Conservation (phyloP, 1,139 yeast genomes). For the Trichomonascaceae sp. region DNA sequence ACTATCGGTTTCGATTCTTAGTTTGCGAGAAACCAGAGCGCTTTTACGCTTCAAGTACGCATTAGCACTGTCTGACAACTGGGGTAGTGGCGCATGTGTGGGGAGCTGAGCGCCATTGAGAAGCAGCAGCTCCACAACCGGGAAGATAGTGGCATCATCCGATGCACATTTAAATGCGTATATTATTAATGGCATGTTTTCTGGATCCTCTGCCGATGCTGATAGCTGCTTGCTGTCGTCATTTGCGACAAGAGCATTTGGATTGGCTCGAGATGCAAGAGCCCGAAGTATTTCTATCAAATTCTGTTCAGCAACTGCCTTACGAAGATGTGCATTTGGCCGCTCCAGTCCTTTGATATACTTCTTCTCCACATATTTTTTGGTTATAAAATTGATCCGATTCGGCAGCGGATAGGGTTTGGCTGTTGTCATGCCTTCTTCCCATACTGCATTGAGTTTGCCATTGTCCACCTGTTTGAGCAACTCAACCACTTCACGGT, state of each 20-base stretch:
- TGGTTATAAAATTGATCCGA: constrained; percentile 35
- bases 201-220: constrained; percentile 1
- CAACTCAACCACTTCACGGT: constrained; percentile 50
- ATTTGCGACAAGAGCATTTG: constrained; percentile 25
- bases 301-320: constrained; percentile 31
- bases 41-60: constrained; percentile 6
- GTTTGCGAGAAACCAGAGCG: constrained; percentile 7
- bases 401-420: constrained; percentile 34
- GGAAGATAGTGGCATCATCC: constrained; percentile 38
- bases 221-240: constrained; percentile 17
- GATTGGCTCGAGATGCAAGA: constrained; percentile 38
- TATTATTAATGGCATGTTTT: constrained; percentile 23
- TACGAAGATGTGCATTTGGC: constrained; percentile 34
- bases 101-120: constrained; percentile 53
- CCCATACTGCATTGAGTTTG: constrained; percentile 55
- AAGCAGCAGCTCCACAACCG: constrained; percentile 66
- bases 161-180: constrained; percentile 27
- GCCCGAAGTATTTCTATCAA: constrained; percentile 31
- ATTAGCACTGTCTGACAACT: constrained; percentile 5
- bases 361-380: constrained; percentile 38
- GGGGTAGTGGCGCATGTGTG: background rate
- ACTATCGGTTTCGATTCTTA: constrained; percentile 9
- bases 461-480: constrained; percentile 62
- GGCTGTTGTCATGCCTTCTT: constrained; percentile 39
- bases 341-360: constrained; percentile 31